Base-by-base conservation (phyloP, 805 yeast species). In the Pichia paraexigua region DNA sequence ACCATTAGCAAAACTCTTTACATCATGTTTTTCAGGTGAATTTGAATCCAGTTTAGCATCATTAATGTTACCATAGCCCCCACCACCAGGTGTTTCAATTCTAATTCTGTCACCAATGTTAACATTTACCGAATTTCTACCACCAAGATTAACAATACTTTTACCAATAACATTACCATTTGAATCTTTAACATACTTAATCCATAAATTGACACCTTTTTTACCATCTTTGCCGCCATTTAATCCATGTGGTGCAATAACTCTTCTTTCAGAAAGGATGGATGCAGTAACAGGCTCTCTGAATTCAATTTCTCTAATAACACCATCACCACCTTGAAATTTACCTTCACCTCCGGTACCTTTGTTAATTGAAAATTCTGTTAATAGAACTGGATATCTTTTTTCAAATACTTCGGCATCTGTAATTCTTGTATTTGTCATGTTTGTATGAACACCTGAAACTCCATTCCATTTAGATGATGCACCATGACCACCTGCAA, bases 401-500 rank as follows among this genome's bases (percentile, higher is more conserved):
- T 85, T 83, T 65, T 90, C 97, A 62, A 90, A 83, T 12, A 90
- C 76, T 67, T 90, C 97, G 8, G 90, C 83, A 64, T 90, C 97
- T 0, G 97, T 90, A 68, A 90, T 87, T 61, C 96, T 76, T 2
- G 97, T 90, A 67, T 90, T 90, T 25, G 97, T 91, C 83, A 92
- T 90, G 65, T 90, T 94, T 8, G 95, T 87, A 61, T 90, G 97
- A 3, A 90, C 95, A n/a, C 88, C 96, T 53, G 84, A 77, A 48
- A 83, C 85, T 43, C 97, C 97, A 59, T 85, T 69, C 90, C 94
- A 89, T 2, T 82, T 80, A 1, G 85, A 78, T 56, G 79, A 78
- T 2, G 97, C 97, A 48, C 97, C 97, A 44, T 90, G 85, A 1
- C 97, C 97, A 53, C 97, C 97, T 52, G 95, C 94, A 54, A 91